These are phyloP conservation scores for Populus davidiana DNA, from an alignment of 345 rosid genomes.

Conservation along the genomic window DNA sequence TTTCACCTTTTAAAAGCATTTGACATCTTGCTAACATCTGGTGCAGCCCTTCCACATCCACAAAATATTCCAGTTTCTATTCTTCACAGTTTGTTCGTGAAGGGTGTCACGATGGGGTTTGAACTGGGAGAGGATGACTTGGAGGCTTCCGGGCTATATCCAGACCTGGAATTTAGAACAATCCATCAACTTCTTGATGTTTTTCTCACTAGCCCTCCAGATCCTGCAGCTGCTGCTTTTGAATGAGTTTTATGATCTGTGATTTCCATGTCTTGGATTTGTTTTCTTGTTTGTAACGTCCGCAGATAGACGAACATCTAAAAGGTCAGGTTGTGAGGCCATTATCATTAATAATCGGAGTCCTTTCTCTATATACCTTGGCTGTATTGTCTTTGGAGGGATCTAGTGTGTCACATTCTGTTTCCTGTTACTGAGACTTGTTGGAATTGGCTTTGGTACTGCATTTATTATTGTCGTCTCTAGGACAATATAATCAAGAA, in stretches of 20 bases:
- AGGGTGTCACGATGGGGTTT: not conserved
- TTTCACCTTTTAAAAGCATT: not conserved
- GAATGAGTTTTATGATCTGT: not conserved
- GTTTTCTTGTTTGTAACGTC: no score
- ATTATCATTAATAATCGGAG: no score
- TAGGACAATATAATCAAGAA: no score
- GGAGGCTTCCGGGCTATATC: slow-evolving; percentile 16
- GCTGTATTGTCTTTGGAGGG: no score
- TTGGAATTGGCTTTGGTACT: no score
- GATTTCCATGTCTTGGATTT: no score
- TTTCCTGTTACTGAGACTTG: no score
- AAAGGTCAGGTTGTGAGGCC: no score
- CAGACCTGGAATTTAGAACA: slow-evolving; percentile 17
- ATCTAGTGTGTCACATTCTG: no score
- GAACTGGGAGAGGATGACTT: not conserved
- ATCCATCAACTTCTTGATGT: slow-evolving; percentile 29
- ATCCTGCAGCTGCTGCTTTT: slow-evolving; percentile 18
- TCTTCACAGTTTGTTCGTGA: not conserved
- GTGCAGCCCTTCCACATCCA: not conserved
- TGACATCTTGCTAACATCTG: not conserved
- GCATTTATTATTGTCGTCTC: no score
- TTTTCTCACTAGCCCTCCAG: slow-evolving; percentile 21
- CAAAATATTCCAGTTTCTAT: not conserved
- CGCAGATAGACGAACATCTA: no score
- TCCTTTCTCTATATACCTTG: no score